Percentiles rank a stretch among this genome's conserved stretches.
Evolutionary conservation across 257 asterid species (phyloP).

Genomic region (Gynochthodes officinalis): DNA sequence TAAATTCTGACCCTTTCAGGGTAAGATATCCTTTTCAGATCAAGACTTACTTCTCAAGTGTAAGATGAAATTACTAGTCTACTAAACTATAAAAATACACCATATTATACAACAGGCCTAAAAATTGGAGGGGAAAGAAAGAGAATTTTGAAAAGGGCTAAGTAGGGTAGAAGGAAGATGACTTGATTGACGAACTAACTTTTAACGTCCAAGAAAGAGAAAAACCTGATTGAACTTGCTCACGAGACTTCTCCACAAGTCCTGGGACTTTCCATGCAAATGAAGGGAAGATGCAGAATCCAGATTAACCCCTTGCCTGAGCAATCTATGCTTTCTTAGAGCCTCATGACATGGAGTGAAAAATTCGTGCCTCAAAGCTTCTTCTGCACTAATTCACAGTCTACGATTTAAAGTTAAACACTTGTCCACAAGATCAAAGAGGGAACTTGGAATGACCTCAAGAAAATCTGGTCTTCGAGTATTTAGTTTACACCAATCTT

Average conservation of each 20-base stretch:
- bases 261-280: constrained; percentile 26
- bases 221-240: constrained; percentile 10
- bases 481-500: constrained; percentile 70
- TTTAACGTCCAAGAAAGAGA: not conserved
- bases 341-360: constrained; percentile 55
- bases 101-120: too few relatives aligned
- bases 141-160: too few relatives aligned
- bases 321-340: constrained; percentile 47
- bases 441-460: constrained; percentile 52
- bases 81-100: too few relatives aligned
- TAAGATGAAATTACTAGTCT: too few relatives aligned
- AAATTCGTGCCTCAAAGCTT: constrained; percentile 74
- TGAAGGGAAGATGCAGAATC: constrained; percentile 17
- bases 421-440: constrained; percentile 74
- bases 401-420: constrained; percentile 81
- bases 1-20: too few relatives aligned
- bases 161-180: not conserved
- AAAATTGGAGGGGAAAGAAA: too few relatives aligned
- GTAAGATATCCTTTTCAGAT: too few relatives aligned
- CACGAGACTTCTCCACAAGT: constrained; percentile 23
- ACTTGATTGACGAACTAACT: not conserved
- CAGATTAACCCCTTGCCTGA: constrained; percentile 33
- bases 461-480: constrained; percentile 61
- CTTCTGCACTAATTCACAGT: constrained; percentile 83
- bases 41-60: too few relatives aligned